phyloP scores from a whole-genome alignment of 2,329 filamentous ascomycete genomes.

The Aphanocladium album region DNA sequence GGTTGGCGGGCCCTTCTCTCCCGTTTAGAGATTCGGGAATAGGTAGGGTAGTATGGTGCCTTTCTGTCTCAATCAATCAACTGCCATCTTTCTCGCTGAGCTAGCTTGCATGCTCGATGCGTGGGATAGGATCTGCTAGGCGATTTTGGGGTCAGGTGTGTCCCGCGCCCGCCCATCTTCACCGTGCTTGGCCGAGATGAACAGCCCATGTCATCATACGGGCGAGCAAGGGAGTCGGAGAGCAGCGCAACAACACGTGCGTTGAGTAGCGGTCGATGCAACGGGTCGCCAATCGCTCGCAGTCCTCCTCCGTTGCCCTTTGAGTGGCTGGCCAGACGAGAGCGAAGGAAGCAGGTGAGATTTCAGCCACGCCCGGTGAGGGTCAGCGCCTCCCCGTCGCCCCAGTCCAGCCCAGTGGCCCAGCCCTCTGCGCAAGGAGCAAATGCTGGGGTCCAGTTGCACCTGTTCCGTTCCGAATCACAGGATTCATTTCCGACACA shows the following conservation, averaged over 20 bases:
- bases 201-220: background rate
- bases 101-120: background rate
- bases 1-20: background rate
- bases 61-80: background rate
- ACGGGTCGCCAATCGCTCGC: background rate
- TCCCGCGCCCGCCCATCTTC: background rate
- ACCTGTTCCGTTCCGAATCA: background rate
- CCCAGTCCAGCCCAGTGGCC: background rate
- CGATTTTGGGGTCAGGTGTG: background rate
- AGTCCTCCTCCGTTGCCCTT: background rate
- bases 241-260: background rate
- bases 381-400: background rate
- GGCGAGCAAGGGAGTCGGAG: background rate
- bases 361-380: slow-evolving; percentile 1
- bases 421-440: background rate
- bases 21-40: background rate
- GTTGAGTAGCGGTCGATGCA: background rate
- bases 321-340: background rate
- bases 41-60: background rate
- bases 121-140: background rate
- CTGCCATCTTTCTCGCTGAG: background rate
- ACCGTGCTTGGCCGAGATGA: slow-evolving; percentile 3
- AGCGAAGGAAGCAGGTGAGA: background rate
- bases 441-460: background rate
- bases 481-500: background rate